Conservation (phyloP, 495 filamentous ascomycete species). For the Talaromyces trachyspermus region DNA sequence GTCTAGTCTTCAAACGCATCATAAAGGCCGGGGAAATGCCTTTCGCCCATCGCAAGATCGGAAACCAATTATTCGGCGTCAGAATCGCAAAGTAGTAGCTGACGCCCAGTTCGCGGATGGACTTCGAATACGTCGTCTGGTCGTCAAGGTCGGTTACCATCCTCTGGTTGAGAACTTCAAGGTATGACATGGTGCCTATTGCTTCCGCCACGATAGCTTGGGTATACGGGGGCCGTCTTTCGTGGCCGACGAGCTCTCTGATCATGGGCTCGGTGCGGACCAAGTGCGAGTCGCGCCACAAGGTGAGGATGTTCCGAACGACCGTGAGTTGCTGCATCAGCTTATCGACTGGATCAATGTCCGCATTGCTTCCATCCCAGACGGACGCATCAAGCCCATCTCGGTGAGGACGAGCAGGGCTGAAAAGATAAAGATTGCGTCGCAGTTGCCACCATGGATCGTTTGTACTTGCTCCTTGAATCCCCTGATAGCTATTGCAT, state of each 20-base stretch:
- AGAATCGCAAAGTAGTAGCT: conserved; percentile 5
- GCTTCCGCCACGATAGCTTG: not conserved
- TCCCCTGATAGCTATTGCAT: not conserved
- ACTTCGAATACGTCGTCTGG: not conserved
- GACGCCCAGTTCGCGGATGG: conserved; percentile 1
- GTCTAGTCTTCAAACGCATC: conserved; percentile 2
- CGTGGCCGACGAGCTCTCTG: conserved; percentile 4
- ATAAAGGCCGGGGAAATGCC: not conserved
- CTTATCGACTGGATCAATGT: not conserved
- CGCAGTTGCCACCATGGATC: conserved; percentile 1
- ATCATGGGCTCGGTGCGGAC: conserved; percentile 1
- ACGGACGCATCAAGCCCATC: conserved; percentile 3
- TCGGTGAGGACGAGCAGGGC: not conserved
- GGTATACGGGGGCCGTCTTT: not conserved
- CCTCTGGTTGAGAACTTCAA: not conserved
- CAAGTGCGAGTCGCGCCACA: not conserved
- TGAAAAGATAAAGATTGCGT: conserved; percentile 3
- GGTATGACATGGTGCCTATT: not conserved
- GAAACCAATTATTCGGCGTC: conserved; percentile 1
- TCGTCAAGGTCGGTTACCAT: conserved; percentile 1
- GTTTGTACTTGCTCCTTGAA: not conserved
- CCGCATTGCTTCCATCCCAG: not conserved
- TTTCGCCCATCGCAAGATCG: conserved; percentile 1
- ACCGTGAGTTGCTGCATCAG: conserved; percentile 2
- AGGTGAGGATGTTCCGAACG: not conserved